Percentiles rank a stretch among this genome's conserved stretches.
phyloP scores from a whole-genome alignment of 2,329 filamentous ascomycete genomes.

The Alternaria gaisen region DNA sequence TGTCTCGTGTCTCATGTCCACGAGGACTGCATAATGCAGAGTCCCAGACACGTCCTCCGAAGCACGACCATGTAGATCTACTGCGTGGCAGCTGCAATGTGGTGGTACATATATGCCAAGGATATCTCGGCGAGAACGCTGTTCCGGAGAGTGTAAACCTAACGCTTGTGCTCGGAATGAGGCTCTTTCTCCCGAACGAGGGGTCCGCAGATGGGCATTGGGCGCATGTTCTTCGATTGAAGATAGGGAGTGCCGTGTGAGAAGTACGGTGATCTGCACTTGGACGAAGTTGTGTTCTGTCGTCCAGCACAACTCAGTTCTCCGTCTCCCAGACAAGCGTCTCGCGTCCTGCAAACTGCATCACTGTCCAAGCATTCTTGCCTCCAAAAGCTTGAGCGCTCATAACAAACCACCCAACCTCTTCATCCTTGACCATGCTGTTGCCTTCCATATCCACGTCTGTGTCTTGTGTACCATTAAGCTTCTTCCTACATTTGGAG shows the following conservation, averaged over 20 bases:
- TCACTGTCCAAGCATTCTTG: slow-evolving; percentile 37
- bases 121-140: slow-evolving; percentile 7
- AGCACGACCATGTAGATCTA: not conserved
- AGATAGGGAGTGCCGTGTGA: not conserved
- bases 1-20: not conserved
- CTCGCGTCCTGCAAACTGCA: slow-evolving; percentile 45
- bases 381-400: slow-evolving; percentile 44
- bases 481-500: slow-evolving; percentile 24
- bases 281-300: not conserved
- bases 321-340: slow-evolving; percentile 48
- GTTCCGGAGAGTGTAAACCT: not conserved
- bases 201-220: not conserved
- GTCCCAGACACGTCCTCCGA: not conserved
- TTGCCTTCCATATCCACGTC: slow-evolving; percentile 17
- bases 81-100: not conserved
- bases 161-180: not conserved
- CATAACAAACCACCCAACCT: slow-evolving; percentile 42
- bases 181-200: not conserved
- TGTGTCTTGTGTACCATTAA: slow-evolving; percentile 20
- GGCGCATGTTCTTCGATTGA: not conserved
- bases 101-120: slow-evolving; percentile 5
- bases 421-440: slow-evolving; percentile 13
- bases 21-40: not conserved
- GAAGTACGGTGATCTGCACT: not conserved
- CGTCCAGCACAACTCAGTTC: slow-evolving; percentile 11